Evolutionary conservation across 2,329 filamentous ascomycete genomes (phyloP).

Genomic region (Ophiosphaerella narmari): DNA sequence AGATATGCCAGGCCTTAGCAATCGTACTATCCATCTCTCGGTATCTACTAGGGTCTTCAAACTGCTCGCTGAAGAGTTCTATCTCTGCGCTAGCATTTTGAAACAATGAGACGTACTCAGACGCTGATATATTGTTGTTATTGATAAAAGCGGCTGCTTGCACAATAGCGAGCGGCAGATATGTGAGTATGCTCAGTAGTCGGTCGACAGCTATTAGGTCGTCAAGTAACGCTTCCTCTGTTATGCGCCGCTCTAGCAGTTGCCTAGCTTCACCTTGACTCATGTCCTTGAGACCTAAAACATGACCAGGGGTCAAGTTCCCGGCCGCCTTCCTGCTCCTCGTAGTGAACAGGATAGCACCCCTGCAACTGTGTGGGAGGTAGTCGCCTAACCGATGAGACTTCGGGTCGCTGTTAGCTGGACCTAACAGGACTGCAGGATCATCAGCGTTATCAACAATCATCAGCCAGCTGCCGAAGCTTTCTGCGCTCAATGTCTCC

Average conservation of each 20-base stretch:
- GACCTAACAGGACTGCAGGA: constrained; percentile 17
- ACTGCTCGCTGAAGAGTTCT: constrained; percentile 20
- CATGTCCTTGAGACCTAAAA: constrained; percentile 26
- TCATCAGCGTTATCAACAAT: constrained; percentile 56
- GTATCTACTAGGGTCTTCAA: constrained; percentile 39
- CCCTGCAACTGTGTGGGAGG: constrained; percentile 37
- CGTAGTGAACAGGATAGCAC: constrained; percentile 42
- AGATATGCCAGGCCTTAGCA: constrained; percentile 45
- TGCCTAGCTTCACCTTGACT: constrained; percentile 15
- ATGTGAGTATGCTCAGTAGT: constrained; percentile 34
- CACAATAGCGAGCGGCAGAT: constrained; percentile 18
- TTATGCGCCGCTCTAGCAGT: constrained; percentile 10
- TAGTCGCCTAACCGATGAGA: constrained; percentile 31
- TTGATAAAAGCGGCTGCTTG: constrained; percentile 27
- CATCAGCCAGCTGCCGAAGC: constrained; percentile 45
- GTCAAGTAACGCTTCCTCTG: constrained; percentile 8
- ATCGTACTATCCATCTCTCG: constrained; percentile 37
- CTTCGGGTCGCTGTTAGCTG: no score
- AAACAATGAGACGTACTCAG: no score
- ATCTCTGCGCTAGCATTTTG: no score
- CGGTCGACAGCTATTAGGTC: constrained; percentile 10
- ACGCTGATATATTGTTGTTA: constrained; percentile 25
- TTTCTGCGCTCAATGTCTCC: constrained; percentile 31
- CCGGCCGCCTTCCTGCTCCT: constrained; percentile 16
- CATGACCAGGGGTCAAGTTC: constrained; percentile 11